Conservation (phyloP, 192 early-diverging fungal species). For the Coemansia sp. region DNA sequence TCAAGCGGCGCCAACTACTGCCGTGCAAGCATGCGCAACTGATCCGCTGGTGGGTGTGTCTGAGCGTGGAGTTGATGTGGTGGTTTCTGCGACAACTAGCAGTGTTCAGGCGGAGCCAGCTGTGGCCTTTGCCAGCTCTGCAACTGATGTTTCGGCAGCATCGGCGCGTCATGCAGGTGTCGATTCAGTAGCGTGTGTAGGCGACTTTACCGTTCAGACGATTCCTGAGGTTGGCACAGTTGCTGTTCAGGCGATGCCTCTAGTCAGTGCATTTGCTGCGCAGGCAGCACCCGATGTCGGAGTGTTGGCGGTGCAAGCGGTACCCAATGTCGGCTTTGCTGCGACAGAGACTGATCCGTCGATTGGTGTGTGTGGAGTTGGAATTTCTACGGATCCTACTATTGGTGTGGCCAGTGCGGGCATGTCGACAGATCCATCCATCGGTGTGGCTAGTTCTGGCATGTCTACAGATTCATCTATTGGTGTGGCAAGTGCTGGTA, state of each 20-base stretch:
- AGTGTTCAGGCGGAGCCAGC: constrained; percentile 8
- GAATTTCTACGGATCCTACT: constrained; percentile 6
- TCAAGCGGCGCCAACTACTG: constrained; percentile 10
- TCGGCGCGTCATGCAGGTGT: constrained; percentile 7
- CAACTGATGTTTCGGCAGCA: constrained; percentile 17
- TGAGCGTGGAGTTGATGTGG: constrained; percentile 15
- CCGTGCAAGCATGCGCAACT: constrained; percentile 12
- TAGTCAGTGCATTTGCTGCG: neutral
- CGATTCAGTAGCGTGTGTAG: neutral
- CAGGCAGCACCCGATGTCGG: neutral
- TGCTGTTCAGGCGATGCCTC: neutral
- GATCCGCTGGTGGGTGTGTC: constrained; percentile 21
- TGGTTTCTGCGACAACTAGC: neutral
- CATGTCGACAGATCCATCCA: constrained; percentile 6
- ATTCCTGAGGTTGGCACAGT: neutral
- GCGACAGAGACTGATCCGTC: neutral
- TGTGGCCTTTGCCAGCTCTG: constrained; percentile 1
- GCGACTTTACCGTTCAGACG: neutral
- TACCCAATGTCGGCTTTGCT: neutral
- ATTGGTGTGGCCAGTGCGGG: constrained; percentile 7
- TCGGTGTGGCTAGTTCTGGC: constrained; percentile 5
- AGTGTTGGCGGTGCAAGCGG: neutral
- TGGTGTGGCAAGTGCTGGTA: constrained; percentile 3
- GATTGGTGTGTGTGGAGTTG: constrained; percentile 8
- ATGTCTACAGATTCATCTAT: constrained; percentile 9